These are phyloP conservation scores for Colletotrichum siamense DNA, from an alignment of 2,329 filamentous ascomycete genomes.

Conservation along the genomic window DNA sequence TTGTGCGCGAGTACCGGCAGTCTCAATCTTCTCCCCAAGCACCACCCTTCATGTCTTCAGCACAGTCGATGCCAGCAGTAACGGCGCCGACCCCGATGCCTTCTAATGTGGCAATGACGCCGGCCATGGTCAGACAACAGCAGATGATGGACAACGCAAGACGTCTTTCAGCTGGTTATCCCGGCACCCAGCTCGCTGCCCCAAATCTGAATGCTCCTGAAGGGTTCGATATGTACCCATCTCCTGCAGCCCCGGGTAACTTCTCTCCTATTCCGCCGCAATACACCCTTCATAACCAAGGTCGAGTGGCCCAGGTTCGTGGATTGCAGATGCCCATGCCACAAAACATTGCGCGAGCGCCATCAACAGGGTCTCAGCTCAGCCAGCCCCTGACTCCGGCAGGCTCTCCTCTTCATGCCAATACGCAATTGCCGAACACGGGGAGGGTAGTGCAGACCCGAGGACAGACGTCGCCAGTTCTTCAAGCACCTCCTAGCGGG, in stretches of 20 bases:
- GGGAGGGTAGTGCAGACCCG: not conserved
- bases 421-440: not conserved
- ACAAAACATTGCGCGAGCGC: not conserved
- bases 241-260: not conserved
- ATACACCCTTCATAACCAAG: not conserved
- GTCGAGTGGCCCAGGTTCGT: not conserved
- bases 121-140: not conserved
- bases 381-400: constrained; percentile 7
- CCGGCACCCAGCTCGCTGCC: not conserved
- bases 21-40: not conserved
- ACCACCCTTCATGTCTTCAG: not conserved
- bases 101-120: not conserved
- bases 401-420: constrained; percentile 3
- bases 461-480: constrained; percentile 1
- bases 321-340: not conserved
- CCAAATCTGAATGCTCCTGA: not conserved
- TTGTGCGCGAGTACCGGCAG: not conserved
- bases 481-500: constrained; percentile 5
- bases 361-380: not conserved
- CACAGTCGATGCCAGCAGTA: not conserved
- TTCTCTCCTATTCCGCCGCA: not conserved
- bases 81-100: not conserved
- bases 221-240: constrained; percentile 1
- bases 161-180: not conserved
- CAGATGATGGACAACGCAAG: not conserved